Conservation (phyloP, 805 yeast genomes). For the Starmerella powellii region DNA sequence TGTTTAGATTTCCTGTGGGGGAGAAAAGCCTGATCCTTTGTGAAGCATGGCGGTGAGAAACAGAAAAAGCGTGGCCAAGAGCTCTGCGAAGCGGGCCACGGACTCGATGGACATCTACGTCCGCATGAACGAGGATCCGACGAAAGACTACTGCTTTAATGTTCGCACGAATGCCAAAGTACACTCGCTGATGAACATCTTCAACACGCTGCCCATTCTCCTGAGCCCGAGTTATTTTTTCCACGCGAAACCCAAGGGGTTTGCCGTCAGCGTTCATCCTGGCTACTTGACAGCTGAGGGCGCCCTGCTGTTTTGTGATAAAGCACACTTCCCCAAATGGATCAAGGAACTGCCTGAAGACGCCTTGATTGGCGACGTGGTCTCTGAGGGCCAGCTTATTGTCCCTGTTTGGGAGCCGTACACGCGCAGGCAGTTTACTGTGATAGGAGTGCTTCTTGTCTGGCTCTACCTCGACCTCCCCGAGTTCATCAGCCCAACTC, state of each 20-base stretch:
- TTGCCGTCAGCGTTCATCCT: conserved; percentile 50
- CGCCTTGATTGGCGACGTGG: conserved; percentile 42
- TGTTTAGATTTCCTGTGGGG: too few species aligned
- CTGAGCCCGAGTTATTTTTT: conserved; percentile 73
- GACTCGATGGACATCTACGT: conserved; percentile 39
- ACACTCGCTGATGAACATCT: conserved; percentile 46
- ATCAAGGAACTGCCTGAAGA: conserved; percentile 38
- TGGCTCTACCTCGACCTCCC: conserved; percentile 96
- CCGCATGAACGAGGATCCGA: conserved; percentile 73
- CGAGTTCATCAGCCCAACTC: conserved; percentile 78
- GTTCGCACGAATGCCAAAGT: conserved; percentile 49
- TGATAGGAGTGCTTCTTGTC: conserved; percentile 27
- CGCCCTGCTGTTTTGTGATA: conserved; percentile 53
- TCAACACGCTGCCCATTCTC: conserved; percentile 55
- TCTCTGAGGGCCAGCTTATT: conserved; percentile 86
- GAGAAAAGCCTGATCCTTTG: too few species aligned
- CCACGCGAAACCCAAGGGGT: conserved; percentile 50
- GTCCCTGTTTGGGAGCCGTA: conserved; percentile 56
- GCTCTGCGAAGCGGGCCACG: not conserved
- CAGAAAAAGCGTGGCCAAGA: not conserved
- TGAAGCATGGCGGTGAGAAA: not conserved
- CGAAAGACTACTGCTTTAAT: conserved; percentile 81
- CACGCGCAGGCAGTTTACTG: conserved; percentile 24
- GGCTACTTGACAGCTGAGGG: conserved; percentile 81
- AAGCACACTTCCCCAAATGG: conserved; percentile 41